These are phyloP conservation scores for Cubamyces sp. DNA, from an alignment of 768 basidiomycete species.

Conservation along the genomic window DNA sequence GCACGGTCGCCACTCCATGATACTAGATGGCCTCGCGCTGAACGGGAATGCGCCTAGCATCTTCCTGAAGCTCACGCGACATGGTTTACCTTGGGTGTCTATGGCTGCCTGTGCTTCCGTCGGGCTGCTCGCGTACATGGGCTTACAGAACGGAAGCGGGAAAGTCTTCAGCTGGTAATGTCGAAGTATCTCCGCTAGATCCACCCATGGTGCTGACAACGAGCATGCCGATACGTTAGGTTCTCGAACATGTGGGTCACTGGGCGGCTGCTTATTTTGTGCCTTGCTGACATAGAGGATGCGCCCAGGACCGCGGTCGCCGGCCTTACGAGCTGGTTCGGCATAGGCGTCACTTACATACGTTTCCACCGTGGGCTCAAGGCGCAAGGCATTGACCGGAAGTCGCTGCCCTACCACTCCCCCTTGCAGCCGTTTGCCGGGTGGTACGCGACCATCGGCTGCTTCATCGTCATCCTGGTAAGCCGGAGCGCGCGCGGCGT, in stretches of 20 bases:
- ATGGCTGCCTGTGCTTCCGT: slow-evolving; percentile 36
- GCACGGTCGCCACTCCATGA: slow-evolving; percentile 24
- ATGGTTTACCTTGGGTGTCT: slow-evolving; percentile 51
- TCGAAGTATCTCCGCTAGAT: background rate
- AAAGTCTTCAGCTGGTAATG: slow-evolving; percentile 49
- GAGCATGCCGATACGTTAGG: slow-evolving; percentile 11
- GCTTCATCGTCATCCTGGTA: slow-evolving; percentile 41
- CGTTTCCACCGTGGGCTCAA: slow-evolving; percentile 51
- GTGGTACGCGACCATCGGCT: slow-evolving; percentile 40
- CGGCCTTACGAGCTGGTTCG: slow-evolving; percentile 49
- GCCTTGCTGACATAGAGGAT: background rate
- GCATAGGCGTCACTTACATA: slow-evolving; percentile 50
- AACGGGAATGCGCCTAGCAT: slow-evolving; percentile 57
- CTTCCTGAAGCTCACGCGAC: slow-evolving; percentile 43
- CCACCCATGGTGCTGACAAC: background rate
- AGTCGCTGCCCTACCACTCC: slow-evolving; percentile 49
- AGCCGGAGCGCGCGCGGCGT: slow-evolving; percentile 14
- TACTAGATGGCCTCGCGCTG: slow-evolving; percentile 57
- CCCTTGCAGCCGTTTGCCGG: slow-evolving; percentile 46
- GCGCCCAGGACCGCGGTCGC: slow-evolving; percentile 39
- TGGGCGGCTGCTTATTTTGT: too few relatives aligned
- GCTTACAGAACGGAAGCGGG: slow-evolving; percentile 39
- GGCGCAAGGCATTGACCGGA: slow-evolving; percentile 52
- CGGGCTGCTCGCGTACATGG: slow-evolving; percentile 47
- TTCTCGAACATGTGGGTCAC: slow-evolving; percentile 30